Conservation (phyloP, 202 grass and related monocot genomes). For the Musa balbisiana region DNA sequence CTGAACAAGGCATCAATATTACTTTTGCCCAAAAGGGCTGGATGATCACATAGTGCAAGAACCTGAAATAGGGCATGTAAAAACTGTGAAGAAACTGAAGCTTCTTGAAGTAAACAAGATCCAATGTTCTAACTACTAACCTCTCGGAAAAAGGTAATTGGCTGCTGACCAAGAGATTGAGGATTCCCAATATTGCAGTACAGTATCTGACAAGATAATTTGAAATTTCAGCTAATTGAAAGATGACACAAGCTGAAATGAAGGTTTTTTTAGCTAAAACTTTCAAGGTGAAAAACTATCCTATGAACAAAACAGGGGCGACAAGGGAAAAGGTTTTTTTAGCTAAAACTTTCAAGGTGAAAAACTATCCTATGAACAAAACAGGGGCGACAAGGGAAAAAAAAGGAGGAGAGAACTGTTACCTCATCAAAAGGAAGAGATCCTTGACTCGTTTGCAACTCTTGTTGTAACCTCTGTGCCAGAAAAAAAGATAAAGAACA, state of each 20-base stretch:
- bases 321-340: not conserved
- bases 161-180: constrained; percentile 88
- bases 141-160: constrained; percentile 93
- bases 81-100: constrained; percentile 7
- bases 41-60: constrained; percentile 90
- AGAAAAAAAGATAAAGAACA: constrained; percentile 15
- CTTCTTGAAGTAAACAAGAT: constrained; percentile 7
- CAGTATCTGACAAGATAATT: constrained; percentile 47
- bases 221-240: constrained; percentile 1
- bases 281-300: not conserved
- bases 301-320: not conserved
- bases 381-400: not conserved
- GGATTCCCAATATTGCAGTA: constrained; percentile 97
- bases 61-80: constrained; percentile 51
- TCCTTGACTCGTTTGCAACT: constrained; percentile 54
- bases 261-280: not conserved
- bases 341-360: not conserved
- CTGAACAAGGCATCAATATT: constrained; percentile 72
- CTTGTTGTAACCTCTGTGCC: constrained; percentile 69
- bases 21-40: constrained; percentile 58
- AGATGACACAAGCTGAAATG: constrained; percentile 17
- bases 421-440: constrained; percentile 92
- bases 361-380: constrained; percentile 3
- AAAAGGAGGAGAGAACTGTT: not conserved
- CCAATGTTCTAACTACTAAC: constrained; percentile 31